Conservation (phyloP, 2,329 filamentous ascomycete species). For the Ilyonectria mors-panacis region DNA sequence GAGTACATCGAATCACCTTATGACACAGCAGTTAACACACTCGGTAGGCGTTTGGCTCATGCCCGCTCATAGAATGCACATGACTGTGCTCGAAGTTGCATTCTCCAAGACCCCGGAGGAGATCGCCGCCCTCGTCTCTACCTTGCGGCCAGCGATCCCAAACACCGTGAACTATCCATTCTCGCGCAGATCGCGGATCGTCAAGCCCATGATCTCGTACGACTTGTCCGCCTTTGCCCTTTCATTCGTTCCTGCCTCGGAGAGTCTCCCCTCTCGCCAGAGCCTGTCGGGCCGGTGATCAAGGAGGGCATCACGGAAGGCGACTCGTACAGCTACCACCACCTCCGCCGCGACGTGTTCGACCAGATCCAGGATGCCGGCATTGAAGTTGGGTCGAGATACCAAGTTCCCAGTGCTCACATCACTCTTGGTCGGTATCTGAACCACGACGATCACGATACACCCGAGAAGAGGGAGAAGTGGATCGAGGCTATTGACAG, state of each 20-base stretch:
- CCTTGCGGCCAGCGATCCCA: constrained; percentile 70
- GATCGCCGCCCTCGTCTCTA: constrained; percentile 73
- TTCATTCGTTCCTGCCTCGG: constrained; percentile 86
- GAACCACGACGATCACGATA: constrained; percentile 73
- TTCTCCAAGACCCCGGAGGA: constrained; percentile 81
- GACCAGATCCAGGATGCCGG: constrained; percentile 72
- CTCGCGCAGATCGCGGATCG: constrained; percentile 78
- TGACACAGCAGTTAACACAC: constrained; percentile 3
- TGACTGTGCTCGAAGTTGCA: constrained; percentile 88
- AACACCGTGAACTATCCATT: constrained; percentile 77
- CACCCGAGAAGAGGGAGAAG: constrained; percentile 69
- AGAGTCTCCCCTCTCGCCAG: constrained; percentile 62
- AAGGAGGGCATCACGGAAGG: constrained; percentile 59
- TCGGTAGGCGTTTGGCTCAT: constrained; percentile 85
- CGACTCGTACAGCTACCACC: constrained; percentile 88
- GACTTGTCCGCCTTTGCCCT: constrained; percentile 89
- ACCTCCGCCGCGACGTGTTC: constrained; percentile 86
- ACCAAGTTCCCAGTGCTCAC: constrained; percentile 91
- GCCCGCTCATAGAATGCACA: constrained; percentile 83
- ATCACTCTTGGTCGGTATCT: constrained; percentile 90
- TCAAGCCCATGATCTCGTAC: constrained; percentile 87
- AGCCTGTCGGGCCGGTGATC: constrained; percentile 56
- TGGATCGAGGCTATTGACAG: constrained; percentile 81
- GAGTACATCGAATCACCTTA: constrained; percentile 53
- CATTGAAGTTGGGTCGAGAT: constrained; percentile 81